Base-by-base conservation (phyloP, 2,329 filamentous ascomycete genomes). In the Aspergillus pseudotamarii region DNA sequence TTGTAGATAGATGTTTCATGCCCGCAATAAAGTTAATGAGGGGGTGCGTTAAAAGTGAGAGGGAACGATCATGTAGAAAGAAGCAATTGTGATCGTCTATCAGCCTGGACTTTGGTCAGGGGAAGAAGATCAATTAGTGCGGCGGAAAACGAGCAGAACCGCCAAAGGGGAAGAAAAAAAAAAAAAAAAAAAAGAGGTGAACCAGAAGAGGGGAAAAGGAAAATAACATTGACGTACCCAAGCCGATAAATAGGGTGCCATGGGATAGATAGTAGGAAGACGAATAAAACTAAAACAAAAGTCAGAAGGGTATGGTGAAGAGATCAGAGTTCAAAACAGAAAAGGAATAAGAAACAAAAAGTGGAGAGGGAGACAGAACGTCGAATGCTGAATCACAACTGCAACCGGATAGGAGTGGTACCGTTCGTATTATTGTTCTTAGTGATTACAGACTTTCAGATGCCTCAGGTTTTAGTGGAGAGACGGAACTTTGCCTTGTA, bases 321-420 rank as follows among this genome's bases (percentile, higher is more conserved):
- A 41, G 53, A 56, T 57, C 57, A 61, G 57, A 16, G 50, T 48
- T 45, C 61, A 59, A 43, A 68, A 51, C 51, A 67, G 50, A 59
- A 60, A 54, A 50, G 54, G 38, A 51, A 23, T 23, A 36, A 45
- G 66, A 68, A 66, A 68, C 65, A 66, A 66, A 69, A 68, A 71
- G 68, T 68, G 69, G 69, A 66, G 68, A 65, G 65, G 61, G 38
- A 57, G 58, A 26, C 26, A 64, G 53, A 56, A 58, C 57, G 46
- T 51, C 60, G 46, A 60, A 50, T 57, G 34, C 53, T 64, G 46
- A 50, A 59, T 55, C 62, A 55, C 55, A 51, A 57, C 55, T 28
- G 55, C 34, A 57, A 57, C 38, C 55, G 36, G 51, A 50, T 28
- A 6, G 46, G 23, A 50, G 46, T 50, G 46, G 23, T 14, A 30